These are phyloP conservation scores for Aspergillus aculeatus DNA, from an alignment of 2,329 filamentous ascomycete genomes.

Conservation along the genomic window DNA sequence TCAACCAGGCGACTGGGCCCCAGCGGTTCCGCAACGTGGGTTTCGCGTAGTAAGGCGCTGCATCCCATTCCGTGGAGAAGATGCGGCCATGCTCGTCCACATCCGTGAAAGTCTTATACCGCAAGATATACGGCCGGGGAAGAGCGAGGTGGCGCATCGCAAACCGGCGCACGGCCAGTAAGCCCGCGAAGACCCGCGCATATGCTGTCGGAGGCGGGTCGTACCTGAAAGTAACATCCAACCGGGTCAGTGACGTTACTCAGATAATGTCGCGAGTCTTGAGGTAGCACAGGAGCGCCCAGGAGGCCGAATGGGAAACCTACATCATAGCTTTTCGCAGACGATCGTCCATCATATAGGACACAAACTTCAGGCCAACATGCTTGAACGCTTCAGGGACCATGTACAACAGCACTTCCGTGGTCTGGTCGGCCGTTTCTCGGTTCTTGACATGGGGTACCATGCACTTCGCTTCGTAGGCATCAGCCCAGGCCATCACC, in stretches of 20 bases:
- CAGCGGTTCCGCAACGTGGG: slow-evolving; percentile 62
- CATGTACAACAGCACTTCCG: slow-evolving; percentile 60
- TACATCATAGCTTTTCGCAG: slow-evolving; percentile 66
- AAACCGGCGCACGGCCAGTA: slow-evolving; percentile 56
- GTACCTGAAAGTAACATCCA: slow-evolving; percentile 31
- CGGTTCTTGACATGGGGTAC: slow-evolving; percentile 52
- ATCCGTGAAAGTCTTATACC: slow-evolving; percentile 42
- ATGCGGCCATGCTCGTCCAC: slow-evolving; percentile 56
- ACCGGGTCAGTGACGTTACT: not conserved
- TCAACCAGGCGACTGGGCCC: slow-evolving; percentile 57
- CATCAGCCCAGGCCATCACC: slow-evolving; percentile 50
- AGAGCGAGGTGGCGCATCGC: slow-evolving; percentile 58
- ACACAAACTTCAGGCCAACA: slow-evolving; percentile 52
- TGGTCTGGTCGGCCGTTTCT: slow-evolving; percentile 58
- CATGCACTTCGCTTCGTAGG: slow-evolving; percentile 62
- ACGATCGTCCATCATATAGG: slow-evolving; percentile 63
- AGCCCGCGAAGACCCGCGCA: slow-evolving; percentile 42
- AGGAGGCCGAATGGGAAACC: slow-evolving; percentile 20
- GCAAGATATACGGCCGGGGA: slow-evolving; percentile 53
- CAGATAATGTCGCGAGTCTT: not conserved
- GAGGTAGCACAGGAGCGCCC: no score
- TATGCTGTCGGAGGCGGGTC: slow-evolving; percentile 38
- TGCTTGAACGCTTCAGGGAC: slow-evolving; percentile 49
- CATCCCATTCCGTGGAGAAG: slow-evolving; percentile 54
- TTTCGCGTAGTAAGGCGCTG: slow-evolving; percentile 65